Evolutionary conservation across 2,329 filamentous ascomycete species (phyloP).

Genomic region (Fusarium sublunatum): DNA sequence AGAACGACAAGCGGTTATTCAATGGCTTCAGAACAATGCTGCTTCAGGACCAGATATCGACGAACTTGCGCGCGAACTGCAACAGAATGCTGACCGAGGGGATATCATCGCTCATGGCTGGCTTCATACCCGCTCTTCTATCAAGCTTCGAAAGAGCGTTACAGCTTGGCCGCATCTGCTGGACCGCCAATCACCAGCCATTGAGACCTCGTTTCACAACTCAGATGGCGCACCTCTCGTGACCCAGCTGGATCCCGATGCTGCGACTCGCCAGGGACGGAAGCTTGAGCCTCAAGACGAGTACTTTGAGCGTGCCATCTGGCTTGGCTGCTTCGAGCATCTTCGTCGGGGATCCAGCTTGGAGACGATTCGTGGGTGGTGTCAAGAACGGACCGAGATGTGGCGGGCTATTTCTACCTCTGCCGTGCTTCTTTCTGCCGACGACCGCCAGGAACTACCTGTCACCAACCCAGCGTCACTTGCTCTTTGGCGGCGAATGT

Average conservation of each 20-base stretch:
- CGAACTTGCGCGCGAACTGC: slow-evolving; percentile 78
- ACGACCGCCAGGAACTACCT: slow-evolving; percentile 55
- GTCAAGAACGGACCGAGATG: slow-evolving; percentile 82
- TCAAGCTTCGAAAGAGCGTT: slow-evolving; percentile 89
- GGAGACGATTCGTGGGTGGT: slow-evolving; percentile 84
- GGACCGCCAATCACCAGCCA: slow-evolving; percentile 69
- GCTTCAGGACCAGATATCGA: slow-evolving; percentile 78
- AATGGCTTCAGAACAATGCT: slow-evolving; percentile 86
- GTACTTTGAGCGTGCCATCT: slow-evolving; percentile 89
- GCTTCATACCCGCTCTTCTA: slow-evolving; percentile 88
- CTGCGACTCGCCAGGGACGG: slow-evolving; percentile 80
- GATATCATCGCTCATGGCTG: slow-evolving; percentile 89
- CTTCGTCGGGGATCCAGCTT: slow-evolving; percentile 83
- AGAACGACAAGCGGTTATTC: slow-evolving; percentile 82
- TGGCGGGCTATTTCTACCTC: slow-evolving; percentile 91
- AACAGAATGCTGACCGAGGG: slow-evolving; percentile 79
- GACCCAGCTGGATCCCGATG: slow-evolving; percentile 93
- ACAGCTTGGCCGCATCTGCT: slow-evolving; percentile 73
- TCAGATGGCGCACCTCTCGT: slow-evolving; percentile 74
- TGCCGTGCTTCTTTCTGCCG: slow-evolving; percentile 70
- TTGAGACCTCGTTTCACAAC: slow-evolving; percentile 66
- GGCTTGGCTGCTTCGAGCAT: slow-evolving; percentile 95
- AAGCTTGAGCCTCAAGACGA: slow-evolving; percentile 84
- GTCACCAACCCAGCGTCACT: slow-evolving; percentile 58
- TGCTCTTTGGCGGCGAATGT: slow-evolving; percentile 82